A percentile compares a stretch with the other conserved stretches of the same genome.
Conservation (phyloP, 2,329 filamentous ascomycete species). For the Dendrostoma leiphaemia region DNA sequence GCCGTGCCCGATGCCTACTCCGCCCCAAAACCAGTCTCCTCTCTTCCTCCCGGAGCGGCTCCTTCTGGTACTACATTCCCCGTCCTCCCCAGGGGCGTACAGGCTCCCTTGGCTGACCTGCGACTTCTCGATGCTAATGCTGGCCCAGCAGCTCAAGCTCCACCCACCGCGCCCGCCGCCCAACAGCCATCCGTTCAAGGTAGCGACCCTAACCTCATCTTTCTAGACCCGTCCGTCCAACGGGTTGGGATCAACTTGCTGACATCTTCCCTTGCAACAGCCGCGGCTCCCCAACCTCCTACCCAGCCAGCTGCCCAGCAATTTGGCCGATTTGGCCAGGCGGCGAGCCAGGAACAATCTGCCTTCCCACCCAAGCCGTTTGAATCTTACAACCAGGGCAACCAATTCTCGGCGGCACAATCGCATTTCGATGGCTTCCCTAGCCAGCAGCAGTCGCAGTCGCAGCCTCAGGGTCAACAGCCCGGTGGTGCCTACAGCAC, state of each 20-base stretch:
- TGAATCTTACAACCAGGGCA: constrained; percentile 69
- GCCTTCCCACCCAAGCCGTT: constrained; percentile 74
- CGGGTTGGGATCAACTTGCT: constrained; percentile 12
- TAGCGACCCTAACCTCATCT: constrained; percentile 26
- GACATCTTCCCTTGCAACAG: constrained; percentile 34
- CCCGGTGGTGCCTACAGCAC: constrained; percentile 69
- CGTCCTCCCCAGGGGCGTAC: constrained; percentile 2
- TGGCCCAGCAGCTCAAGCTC: constrained; percentile 23
- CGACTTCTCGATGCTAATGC: constrained; percentile 10
- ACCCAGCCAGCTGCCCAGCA: constrained; percentile 58
- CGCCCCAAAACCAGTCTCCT: constrained; percentile 52
- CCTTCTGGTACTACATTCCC: constrained; percentile 31
- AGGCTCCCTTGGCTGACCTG: neutral
- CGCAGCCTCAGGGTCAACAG: constrained; percentile 55
- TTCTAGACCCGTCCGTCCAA: constrained; percentile 4
- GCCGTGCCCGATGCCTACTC: constrained; percentile 54
- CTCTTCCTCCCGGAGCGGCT: constrained; percentile 40
- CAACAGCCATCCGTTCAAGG: constrained; percentile 35
- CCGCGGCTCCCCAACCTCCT: constrained; percentile 48
- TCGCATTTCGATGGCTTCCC: constrained; percentile 62
- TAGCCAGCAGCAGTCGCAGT: constrained; percentile 58
- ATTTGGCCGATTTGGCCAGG: constrained; percentile 68
- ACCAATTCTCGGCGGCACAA: constrained; percentile 39
- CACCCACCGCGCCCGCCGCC: constrained; percentile 27
- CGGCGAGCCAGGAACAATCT: constrained; percentile 58